A percentile compares a stretch with the other conserved stretches of the same genome.
Conservation (phyloP, 2,329 filamentous ascomycete genomes). For the Davidsoniella virescens region DNA sequence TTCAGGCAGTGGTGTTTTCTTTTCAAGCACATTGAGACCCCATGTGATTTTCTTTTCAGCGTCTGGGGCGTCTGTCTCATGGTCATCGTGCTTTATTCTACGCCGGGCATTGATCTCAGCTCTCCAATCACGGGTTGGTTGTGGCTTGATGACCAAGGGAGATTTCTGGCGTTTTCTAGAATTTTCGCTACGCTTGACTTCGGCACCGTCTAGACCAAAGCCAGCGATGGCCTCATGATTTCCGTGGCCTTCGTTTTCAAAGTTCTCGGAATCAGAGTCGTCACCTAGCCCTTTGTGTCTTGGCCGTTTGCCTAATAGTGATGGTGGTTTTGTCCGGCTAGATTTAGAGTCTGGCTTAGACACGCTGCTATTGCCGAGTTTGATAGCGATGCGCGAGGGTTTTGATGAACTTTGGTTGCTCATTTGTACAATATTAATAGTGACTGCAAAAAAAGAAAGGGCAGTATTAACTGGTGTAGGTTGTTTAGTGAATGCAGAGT, state of each 20-base stretch:
- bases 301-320: conserved; percentile 13
- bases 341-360: conserved; percentile 8
- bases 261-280: conserved; percentile 13
- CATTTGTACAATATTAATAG: not conserved
- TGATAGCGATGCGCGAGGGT: conserved; percentile 14
- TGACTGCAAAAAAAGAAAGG: not conserved
- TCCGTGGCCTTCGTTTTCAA: conserved; percentile 6
- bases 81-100: not conserved
- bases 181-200: not conserved
- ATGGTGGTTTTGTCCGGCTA: conserved; percentile 3
- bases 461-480: not conserved
- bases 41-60: conserved; percentile 38
- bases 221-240: conserved; percentile 9
- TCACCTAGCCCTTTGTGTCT: conserved; percentile 11
- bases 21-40: conserved; percentile 23
- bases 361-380: conserved; percentile 6
- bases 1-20: not conserved
- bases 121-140: conserved; percentile 10
- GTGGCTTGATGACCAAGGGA: conserved; percentile 12
- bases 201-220: conserved; percentile 6
- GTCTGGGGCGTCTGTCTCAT: conserved; percentile 21
- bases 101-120: conserved; percentile 11
- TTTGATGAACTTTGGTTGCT: conserved; percentile 2
- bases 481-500: not conserved
- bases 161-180: not conserved